Evolutionary conservation across 2,329 filamentous ascomycete genomes (phyloP).

Genomic region (Lojkania enalia): DNA sequence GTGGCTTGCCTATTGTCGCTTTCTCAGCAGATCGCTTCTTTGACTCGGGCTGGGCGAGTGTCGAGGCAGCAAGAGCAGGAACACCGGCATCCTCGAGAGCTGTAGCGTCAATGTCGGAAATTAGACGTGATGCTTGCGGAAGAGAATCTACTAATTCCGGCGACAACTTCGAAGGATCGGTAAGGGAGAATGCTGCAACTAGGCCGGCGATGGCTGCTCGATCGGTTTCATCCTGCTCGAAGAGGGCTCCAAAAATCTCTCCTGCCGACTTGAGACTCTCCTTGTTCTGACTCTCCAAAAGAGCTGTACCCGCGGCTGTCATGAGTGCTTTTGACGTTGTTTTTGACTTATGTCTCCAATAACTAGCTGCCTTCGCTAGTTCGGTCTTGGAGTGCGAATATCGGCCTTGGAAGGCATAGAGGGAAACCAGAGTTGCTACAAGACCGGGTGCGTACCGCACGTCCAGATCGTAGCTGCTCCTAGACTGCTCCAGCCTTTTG

Average conservation of each 20-base stretch:
- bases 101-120: conserved; percentile 62
- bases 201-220: conserved; percentile 75
- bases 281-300: conserved; percentile 73
- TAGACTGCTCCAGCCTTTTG: conserved; percentile 67
- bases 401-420: conserved; percentile 78
- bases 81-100: conserved; percentile 70
- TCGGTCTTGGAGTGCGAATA: conserved; percentile 71
- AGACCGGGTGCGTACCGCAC: conserved; percentile 83
- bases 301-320: conserved; percentile 74
- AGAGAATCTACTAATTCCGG: conserved; percentile 59
- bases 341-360: conserved; percentile 73
- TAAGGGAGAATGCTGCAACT: conserved; percentile 77
- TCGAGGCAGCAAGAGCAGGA: conserved; percentile 46
- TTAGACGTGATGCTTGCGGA: conserved; percentile 64
- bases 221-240: conserved; percentile 67
- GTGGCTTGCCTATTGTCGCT: conserved; percentile 55
- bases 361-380: conserved; percentile 74
- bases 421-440: conserved; percentile 74
- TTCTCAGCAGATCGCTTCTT: conserved; percentile 47
- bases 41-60: conserved; percentile 41
- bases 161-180: conserved; percentile 60
- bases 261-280: conserved; percentile 72
- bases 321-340: conserved; percentile 62
- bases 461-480: conserved; percentile 61
- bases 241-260: conserved; percentile 76